Evolutionary conservation across 176 grass and related monocot genomes (phyloP), one percentile per base, ranked within the genome.

Genomic region (Coix lacrymajobi): DNA sequence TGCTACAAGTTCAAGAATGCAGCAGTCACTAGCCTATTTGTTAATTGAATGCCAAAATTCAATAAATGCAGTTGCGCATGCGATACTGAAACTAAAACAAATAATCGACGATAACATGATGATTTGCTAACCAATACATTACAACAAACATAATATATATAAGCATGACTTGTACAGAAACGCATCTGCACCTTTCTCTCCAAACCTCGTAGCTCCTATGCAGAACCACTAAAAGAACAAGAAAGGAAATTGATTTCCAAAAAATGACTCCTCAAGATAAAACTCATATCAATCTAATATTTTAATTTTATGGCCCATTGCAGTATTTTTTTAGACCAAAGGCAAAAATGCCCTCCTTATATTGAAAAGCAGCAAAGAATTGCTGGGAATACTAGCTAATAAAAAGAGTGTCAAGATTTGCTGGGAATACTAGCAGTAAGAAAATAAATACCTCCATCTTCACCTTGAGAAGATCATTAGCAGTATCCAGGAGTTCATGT

Each of bases 401-500:
- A 24, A 16, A 22, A 72, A 38, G 2, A 69, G 26, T 22, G 81
- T 49, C n/a, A n/a, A n/a, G 4, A n/a, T 24, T 81, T 51, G 37
- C 34, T 9, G 9, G n/a, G n/a, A n/a, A n/a, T n/a, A n/a, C n/a
- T n/a, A 64, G 31, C 37, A 26, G 34, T 28, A 52, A 11, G 8
- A 76, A 80, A 38, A 51, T 1, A 71, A 75, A 73, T 82, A 93
- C 96, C 96, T 98, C 96, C 71, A 98, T 76, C 88, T 98, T 98
- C 30, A 89, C 75, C 75, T 95, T 94, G 69, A 98, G 89, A 87
- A 93, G 92, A 71, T 95, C 96, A 78, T 95, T 91, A 52, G 92
- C 92, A 84, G 96, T 91, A 69, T 90, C 90, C 29, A 98, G 71
- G 70, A 98, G 96, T 75, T 95, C 96, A 44, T 84, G 85, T 91